These are phyloP conservation scores for Magnusiomyces suaveolens DNA, from an alignment of 1,139 yeast species.

Conservation along the genomic window DNA sequence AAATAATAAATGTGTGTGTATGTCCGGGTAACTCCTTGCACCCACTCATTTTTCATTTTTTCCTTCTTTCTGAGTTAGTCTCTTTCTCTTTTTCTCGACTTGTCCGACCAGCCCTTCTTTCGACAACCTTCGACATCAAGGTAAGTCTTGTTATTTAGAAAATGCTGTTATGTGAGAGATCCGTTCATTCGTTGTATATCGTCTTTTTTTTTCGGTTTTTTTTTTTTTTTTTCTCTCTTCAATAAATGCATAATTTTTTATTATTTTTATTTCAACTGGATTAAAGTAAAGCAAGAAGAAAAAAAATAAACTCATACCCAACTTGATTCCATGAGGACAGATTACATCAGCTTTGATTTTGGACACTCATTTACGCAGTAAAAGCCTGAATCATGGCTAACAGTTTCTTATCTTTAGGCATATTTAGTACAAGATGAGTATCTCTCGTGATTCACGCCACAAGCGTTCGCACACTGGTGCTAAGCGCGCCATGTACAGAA, in stretches of 20 bases:
- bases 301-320: no score
- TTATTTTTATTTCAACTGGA: no score
- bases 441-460: constrained; percentile 99
- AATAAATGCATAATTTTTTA: no score
- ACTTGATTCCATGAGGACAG: no score
- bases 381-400: not conserved
- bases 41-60: constrained; percentile 6
- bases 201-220: not conserved
- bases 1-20: not conserved
- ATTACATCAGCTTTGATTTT: no score
- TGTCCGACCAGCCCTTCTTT: constrained; percentile 9
- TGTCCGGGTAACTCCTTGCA: not conserved
- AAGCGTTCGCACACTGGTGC: constrained; percentile 99
- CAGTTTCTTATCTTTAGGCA: not conserved
- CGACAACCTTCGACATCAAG: constrained; percentile 9
- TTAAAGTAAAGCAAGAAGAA: no score
- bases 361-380: no score
- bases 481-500: constrained; percentile 99
- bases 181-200: not conserved
- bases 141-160: not conserved
- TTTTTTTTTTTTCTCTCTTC: no score
- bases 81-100: constrained; percentile 2
- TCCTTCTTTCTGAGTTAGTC: not conserved
- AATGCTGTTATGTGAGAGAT: not conserved
- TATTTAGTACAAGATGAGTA: constrained; percentile 60